Base-by-base conservation (phyloP, 331 rosid genomes). In the Saraca asoca region DNA sequence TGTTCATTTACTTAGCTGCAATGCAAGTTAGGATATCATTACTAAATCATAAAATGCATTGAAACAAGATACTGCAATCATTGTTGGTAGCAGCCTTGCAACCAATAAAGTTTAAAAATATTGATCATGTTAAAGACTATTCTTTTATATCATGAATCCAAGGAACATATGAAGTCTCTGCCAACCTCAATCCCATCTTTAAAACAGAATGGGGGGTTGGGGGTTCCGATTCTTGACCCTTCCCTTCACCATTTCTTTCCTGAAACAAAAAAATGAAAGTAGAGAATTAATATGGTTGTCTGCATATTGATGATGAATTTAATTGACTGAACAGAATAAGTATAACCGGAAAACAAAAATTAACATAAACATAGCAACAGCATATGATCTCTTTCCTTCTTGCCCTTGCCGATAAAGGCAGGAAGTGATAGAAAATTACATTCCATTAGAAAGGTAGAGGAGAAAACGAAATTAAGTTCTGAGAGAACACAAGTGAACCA, bases 111-210 rank as follows among this genome's bases (percentile, higher is more conserved):
- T 58, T 24, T 24, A 56, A 34, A 57, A 35, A 14, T 37, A 42
- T 50, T 41, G 62, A 37, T 13, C 19, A 38, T 39, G 24, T 19
- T 46, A 33, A 12, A 46, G 37, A 46, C 8, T 66, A 39, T 43
- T 71, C 56, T 12, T 62, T 49, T 35, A 33, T 51, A 6, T 41
- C 31, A 66, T 9, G 65, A 38, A 0, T 48, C 58, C 35, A 46
- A 17, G 68, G 46, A 24, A 51, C 33, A 17, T 19, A 45, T 53
- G 45, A 75, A 51, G 66, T 64, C 60, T 63, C 17, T 78, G 78
- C 82, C 51, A 51, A 94, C 98, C 98, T 88, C 69, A 81, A 84
- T 73, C 96, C 87, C 95, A 90, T 89, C 85, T 86, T 90, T 55
- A 79, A 12, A 70, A 90, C 72, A 72, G 95, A 78, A 82, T 83